These are phyloP conservation scores for Scenedesmus sp. DNA, from an alignment of 163 green algal species.

Conservation along the genomic window DNA sequence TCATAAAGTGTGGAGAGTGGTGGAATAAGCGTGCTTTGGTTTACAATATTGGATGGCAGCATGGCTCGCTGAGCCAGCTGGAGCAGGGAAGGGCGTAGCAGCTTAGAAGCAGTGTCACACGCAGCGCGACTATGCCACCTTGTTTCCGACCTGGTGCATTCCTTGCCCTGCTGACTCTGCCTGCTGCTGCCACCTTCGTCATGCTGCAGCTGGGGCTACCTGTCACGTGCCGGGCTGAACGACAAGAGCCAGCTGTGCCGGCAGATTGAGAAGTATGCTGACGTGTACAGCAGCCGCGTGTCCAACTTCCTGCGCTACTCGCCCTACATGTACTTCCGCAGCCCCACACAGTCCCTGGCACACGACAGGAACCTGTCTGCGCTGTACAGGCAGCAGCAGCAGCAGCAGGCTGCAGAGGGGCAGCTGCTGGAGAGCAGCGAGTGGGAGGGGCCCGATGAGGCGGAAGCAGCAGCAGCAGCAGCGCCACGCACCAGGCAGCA, in stretches of 20 bases:
- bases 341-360: constrained; percentile 78
- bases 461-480: constrained; percentile 18
- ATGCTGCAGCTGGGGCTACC: constrained; percentile 88
- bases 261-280: constrained; percentile 97
- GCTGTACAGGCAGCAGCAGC: constrained; percentile 43
- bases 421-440: not conserved
- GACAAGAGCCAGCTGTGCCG: constrained; percentile 94
- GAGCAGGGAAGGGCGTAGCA: too few species aligned
- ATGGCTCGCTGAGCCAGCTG: too few species aligned
- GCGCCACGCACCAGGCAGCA: not conserved
- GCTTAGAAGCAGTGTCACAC: too few species aligned
- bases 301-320: constrained; percentile 97
- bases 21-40: too few species aligned
- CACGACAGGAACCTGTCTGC: constrained; percentile 78
- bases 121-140: too few species aligned
- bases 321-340: constrained; percentile 87
- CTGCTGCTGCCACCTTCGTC: not conserved
- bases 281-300: constrained; percentile 95
- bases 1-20: too few species aligned
- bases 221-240: constrained; percentile 93
- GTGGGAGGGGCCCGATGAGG: not conserved
- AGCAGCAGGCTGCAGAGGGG: not conserved
- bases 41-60: too few species aligned
- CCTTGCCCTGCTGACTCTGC: not conserved
- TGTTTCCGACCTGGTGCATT: too few species aligned